A percentile compares a stretch with the other conserved stretches of the same genome.
Evolutionary conservation across 441 rosid genomes (phyloP).

Genomic region (Melastoma candidum): DNA sequence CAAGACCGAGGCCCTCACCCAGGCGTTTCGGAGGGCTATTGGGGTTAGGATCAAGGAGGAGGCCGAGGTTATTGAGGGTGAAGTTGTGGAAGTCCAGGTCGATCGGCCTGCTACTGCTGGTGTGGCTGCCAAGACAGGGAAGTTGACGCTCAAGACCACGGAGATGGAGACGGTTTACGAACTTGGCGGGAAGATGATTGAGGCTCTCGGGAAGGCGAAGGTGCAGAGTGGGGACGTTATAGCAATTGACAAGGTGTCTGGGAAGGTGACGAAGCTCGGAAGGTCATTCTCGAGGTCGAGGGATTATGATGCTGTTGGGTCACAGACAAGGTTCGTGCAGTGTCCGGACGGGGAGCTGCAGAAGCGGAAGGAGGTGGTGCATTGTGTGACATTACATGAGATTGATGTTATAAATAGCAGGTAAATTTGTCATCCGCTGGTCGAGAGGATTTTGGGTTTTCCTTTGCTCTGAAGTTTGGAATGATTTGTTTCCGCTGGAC

Average conservation of each 20-base stretch:
- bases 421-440: conserved; percentile 19
- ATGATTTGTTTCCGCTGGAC: not conserved
- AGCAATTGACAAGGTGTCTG: conserved; percentile 80
- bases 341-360: conserved; percentile 96
- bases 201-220: conserved; percentile 74
- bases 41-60: conserved; percentile 92
- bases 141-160: conserved; percentile 80
- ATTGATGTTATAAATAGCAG: conserved; percentile 98
- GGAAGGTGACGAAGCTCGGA: conserved; percentile 81
- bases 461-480: not conserved
- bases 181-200: conserved; percentile 88
- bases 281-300: conserved; percentile 85
- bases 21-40: conserved; percentile 67
- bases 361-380: conserved; percentile 93
- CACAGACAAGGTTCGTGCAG: conserved; percentile 87
- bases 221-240: conserved; percentile 94
- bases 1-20: conserved; percentile 80
- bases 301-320: conserved; percentile 94
- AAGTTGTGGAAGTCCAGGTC: conserved; percentile 81
- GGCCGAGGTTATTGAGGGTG: conserved; percentile 77
- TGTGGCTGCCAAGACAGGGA: conserved; percentile 75
- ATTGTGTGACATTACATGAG: conserved; percentile 92
- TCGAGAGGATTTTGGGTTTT: not conserved
- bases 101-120: conserved; percentile 81
- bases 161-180: conserved; percentile 95